Evolutionary conservation across 352 stramenopile genomes (phyloP).

Genomic region (Pythium rishiriense): DNA sequence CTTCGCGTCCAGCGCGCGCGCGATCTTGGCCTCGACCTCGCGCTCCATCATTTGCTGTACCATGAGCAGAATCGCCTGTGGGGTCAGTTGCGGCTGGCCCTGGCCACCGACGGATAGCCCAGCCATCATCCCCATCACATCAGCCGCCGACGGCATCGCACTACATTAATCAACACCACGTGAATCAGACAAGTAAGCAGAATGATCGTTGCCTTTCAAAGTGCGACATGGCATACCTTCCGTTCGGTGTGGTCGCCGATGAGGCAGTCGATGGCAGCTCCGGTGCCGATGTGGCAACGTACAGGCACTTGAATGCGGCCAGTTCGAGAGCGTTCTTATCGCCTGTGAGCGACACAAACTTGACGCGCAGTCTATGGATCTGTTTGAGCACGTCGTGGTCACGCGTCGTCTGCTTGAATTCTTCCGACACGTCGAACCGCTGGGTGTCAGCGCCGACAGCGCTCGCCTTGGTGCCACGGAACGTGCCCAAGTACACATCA

Average conservation of each 20-base stretch:
- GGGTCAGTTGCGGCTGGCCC: conserved; percentile 22
- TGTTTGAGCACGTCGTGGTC: conserved; percentile 63
- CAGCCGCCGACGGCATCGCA: conserved; percentile 1
- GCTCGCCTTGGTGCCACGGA: conserved; percentile 40
- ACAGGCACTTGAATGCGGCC: conserved; percentile 42
- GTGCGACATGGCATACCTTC: background rate
- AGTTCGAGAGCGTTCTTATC: conserved; percentile 53
- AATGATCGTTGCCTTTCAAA: background rate
- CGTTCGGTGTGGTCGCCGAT: background rate
- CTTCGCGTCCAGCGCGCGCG: conserved; percentile 57
- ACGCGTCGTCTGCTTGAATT: conserved; percentile 43
- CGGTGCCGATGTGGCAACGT: conserved; percentile 23
- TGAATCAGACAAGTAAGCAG: background rate
- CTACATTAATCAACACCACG: background rate
- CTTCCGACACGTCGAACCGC: conserved; percentile 47
- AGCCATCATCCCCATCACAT: conserved; percentile 22
- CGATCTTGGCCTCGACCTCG: conserved; percentile 72
- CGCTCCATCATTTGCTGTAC: conserved; percentile 68
- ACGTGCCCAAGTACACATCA: conserved; percentile 76
- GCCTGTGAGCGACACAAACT: conserved; percentile 71
- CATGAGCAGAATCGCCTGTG: conserved; percentile 42
- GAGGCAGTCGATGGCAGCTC: background rate
- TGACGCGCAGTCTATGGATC: conserved; percentile 49
- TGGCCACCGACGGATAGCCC: conserved; percentile 1
- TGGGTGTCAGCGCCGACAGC: conserved; percentile 5